phyloP scores from a whole-genome alignment of 2,329 filamentous ascomycete species.

The Penicillium sp. region DNA sequence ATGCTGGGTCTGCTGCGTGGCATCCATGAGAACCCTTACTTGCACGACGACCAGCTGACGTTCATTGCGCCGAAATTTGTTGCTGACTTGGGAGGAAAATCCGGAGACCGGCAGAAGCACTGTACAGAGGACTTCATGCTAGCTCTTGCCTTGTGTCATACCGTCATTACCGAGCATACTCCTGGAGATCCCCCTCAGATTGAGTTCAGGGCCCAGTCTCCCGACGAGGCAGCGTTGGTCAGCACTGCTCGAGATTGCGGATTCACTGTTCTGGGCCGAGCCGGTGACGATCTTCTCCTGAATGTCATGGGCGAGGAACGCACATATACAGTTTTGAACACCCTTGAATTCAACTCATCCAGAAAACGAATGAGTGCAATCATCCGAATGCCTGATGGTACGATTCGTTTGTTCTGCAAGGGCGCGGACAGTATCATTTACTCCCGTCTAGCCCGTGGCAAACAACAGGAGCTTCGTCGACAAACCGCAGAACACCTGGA shows the following conservation, averaged over 20 bases:
- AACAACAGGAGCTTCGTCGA: slow-evolving; percentile 79
- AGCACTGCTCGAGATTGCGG: slow-evolving; percentile 93
- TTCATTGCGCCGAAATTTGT: slow-evolving; percentile 92
- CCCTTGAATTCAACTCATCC: slow-evolving; percentile 94
- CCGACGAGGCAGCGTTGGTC: slow-evolving; percentile 92
- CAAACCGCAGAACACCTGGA: slow-evolving; percentile 91
- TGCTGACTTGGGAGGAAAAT: slow-evolving; percentile 73
- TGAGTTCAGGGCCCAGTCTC: slow-evolving; percentile 94
- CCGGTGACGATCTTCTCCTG: slow-evolving; percentile 76
- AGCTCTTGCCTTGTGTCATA: slow-evolving; percentile 91
- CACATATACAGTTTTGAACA: slow-evolving; percentile 85
- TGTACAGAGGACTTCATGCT: slow-evolving; percentile 93
- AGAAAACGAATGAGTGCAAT: slow-evolving; percentile 98
- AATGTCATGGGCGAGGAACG: slow-evolving; percentile 85
- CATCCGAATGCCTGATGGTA: slow-evolving; percentile 86
- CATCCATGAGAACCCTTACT: slow-evolving; percentile 84
- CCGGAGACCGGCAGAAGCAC: slow-evolving; percentile 71
- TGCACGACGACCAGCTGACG: slow-evolving; percentile 84
- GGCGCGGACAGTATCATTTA: slow-evolving; percentile 98
- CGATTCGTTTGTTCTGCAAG: slow-evolving; percentile 92
- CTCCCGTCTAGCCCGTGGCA: slow-evolving; percentile 77
- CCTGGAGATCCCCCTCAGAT: slow-evolving; percentile 90
- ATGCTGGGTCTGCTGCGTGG: slow-evolving; percentile 72
- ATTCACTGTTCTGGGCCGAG: slow-evolving; percentile 83
- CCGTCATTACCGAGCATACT: slow-evolving; percentile 85